These are phyloP conservation scores for Coemansia nantahalensis DNA, from an alignment of 192 early-diverging fungal genomes.

Conservation along the genomic window DNA sequence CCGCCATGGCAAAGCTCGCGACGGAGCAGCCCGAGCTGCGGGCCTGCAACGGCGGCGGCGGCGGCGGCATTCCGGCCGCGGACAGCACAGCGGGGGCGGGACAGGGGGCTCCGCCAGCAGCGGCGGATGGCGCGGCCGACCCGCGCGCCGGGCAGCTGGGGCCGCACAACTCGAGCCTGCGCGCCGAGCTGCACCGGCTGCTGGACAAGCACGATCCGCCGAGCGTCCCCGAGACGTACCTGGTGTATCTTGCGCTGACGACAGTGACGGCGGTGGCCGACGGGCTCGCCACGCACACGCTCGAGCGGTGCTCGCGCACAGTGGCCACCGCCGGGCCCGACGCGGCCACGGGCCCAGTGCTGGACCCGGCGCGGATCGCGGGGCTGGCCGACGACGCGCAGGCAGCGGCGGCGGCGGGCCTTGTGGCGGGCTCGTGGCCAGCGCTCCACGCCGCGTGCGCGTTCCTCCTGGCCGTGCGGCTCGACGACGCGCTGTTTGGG, in stretches of 20 bases:
- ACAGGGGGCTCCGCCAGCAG: no score
- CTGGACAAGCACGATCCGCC: constrained; percentile 94
- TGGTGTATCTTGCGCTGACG: constrained; percentile 74
- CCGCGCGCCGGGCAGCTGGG: constrained; percentile 28
- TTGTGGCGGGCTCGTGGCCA: constrained; percentile 82
- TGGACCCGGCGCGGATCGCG: no score
- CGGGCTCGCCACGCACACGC: constrained; percentile 60
- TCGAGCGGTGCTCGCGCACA: no score
- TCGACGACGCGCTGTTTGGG: constrained; percentile 84
- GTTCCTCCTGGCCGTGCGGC: constrained; percentile 67
- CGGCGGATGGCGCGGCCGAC: no score
- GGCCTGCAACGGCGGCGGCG: background rate
- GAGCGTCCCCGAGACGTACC: constrained; percentile 81
- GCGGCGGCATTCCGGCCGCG: background rate
- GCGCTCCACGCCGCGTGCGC: constrained; percentile 73
- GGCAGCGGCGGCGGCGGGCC: constrained; percentile 56
- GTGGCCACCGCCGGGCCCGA: no score
- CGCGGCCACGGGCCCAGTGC: no score
- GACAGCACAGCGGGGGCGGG: no score
- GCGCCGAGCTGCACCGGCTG: constrained; percentile 71
- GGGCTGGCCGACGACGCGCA: constrained; percentile 30
- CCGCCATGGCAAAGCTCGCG: constrained; percentile 70
- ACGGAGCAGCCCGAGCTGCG: constrained; percentile 63
- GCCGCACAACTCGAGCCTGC: constrained; percentile 26
- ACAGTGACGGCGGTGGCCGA: constrained; percentile 71